Evolutionary conservation across 2,329 filamentous ascomycete species (phyloP).

Genomic region (Fusarium drepaniforme): DNA sequence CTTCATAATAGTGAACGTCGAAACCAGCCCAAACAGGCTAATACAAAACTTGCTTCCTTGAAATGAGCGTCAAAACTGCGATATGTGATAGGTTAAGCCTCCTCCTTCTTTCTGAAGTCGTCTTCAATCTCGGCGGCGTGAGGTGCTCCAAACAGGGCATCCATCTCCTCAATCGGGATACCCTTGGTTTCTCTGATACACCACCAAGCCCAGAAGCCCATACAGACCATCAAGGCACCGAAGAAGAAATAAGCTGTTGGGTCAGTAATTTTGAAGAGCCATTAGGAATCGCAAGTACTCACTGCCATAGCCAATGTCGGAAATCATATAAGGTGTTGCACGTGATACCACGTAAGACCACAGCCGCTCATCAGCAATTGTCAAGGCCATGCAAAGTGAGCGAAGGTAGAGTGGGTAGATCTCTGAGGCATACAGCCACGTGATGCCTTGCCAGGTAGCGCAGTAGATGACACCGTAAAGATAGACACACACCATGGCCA

Average conservation of each 20-base stretch:
- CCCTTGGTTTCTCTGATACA: slow-evolving; percentile 64
- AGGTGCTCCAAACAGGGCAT: slow-evolving; percentile 42
- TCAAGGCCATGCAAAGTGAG: slow-evolving; percentile 45
- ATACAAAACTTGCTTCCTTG: background rate
- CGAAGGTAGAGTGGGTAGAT: slow-evolving; percentile 54
- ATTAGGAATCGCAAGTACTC: background rate
- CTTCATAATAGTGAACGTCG: background rate
- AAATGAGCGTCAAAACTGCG: background rate
- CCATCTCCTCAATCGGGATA: slow-evolving; percentile 56
- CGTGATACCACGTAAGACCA: slow-evolving; percentile 52
- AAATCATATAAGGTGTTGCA: slow-evolving; percentile 53
- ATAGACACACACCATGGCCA: slow-evolving; percentile 55
- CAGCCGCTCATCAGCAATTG: slow-evolving; percentile 48
- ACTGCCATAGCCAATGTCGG: slow-evolving; percentile 56
- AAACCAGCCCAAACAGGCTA: background rate
- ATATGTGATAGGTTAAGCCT: background rate
- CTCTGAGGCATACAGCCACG: slow-evolving; percentile 57
- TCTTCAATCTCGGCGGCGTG: background rate
- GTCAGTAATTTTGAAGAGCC: background rate
- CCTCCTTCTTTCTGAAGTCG: background rate
- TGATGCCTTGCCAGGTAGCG: slow-evolving; percentile 53
- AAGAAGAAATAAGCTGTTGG: slow-evolving; percentile 60
- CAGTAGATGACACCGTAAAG: slow-evolving; percentile 52
- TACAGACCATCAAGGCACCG: slow-evolving; percentile 55
- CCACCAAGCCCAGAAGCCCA: slow-evolving; percentile 60